phyloP scores from a whole-genome alignment of 2,329 filamentous ascomycete genomes.

The Penicillium sp. region DNA sequence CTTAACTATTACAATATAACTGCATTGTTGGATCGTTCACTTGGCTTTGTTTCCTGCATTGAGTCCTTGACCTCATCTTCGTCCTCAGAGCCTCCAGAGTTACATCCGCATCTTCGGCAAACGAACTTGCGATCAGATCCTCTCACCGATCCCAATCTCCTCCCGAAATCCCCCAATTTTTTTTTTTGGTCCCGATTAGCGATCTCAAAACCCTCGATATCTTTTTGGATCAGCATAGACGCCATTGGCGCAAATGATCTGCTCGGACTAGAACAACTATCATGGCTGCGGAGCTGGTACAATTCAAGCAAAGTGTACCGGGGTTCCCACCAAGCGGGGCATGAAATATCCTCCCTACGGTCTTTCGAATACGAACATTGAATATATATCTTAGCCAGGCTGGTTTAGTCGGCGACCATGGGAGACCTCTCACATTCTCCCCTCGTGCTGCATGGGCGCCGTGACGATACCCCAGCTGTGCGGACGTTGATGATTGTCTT shows the following conservation, averaged over 20 bases:
- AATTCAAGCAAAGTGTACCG: conserved; percentile 8
- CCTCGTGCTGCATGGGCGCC: conserved; percentile 30
- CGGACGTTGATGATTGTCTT: conserved; percentile 34
- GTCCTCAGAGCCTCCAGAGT: background rate
- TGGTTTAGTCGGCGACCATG: conserved; percentile 1
- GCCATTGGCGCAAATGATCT: conserved; percentile 8
- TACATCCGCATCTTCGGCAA: conserved; percentile 11
- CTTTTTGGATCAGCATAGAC: background rate
- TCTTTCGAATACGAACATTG: background rate
- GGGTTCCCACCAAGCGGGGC: conserved; percentile 4
- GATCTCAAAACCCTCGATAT: background rate
- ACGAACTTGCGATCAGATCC: conserved; percentile 5
- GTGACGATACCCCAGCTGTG: conserved; percentile 21
- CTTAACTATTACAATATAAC: background rate
- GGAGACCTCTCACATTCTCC: conserved; percentile 21
- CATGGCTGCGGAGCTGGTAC: conserved; percentile 14
- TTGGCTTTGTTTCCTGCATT: background rate
- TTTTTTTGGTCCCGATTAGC: too few relatives aligned
- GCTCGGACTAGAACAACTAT: conserved; percentile 3
- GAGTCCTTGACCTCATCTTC: background rate
- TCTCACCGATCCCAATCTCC: background rate
- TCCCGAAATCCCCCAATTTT: too few relatives aligned
- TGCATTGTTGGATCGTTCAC: background rate
- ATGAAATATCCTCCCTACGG: background rate
- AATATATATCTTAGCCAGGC: background rate